phyloP scores from a whole-genome alignment of 2,329 filamentous ascomycete genomes.

The Truncatella angustata region DNA sequence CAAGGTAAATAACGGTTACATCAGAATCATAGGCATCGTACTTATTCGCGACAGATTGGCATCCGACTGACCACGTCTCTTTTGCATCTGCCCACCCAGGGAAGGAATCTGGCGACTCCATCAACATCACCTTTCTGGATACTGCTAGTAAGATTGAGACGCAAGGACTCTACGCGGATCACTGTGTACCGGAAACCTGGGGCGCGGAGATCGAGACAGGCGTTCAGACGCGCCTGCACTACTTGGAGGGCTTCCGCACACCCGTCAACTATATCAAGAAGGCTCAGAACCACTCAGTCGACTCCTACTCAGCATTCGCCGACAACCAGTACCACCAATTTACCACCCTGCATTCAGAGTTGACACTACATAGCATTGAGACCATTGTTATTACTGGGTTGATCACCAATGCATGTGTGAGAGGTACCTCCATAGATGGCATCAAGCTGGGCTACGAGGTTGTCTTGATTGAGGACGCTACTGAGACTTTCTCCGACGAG shows the following conservation, averaged over 20 bases:
- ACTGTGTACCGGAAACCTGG: constrained; percentile 19
- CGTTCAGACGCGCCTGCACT: constrained; percentile 15
- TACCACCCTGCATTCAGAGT: constrained; percentile 18
- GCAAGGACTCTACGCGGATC: constrained; percentile 17
- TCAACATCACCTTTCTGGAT: constrained; percentile 19
- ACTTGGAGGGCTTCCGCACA: constrained; percentile 15
- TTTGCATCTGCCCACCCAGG: constrained; percentile 17
- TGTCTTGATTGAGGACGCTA: constrained; percentile 18
- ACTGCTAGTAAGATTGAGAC: constrained; percentile 18
- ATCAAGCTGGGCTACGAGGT: constrained; percentile 19
- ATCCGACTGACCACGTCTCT: constrained; percentile 17
- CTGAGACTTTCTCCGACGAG: constrained; percentile 14
- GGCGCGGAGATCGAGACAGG: constrained; percentile 18
- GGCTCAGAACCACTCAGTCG: constrained; percentile 18
- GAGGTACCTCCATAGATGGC: constrained; percentile 18
- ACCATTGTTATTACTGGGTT: constrained; percentile 17
- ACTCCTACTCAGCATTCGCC: constrained; percentile 20
- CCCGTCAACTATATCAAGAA: constrained; percentile 22
- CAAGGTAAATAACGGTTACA: constrained; percentile 11
- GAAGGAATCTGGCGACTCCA: constrained; percentile 11
- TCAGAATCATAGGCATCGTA: neutral
- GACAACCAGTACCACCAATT: constrained; percentile 21
- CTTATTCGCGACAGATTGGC: constrained; percentile 13
- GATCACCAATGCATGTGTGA: constrained; percentile 18
- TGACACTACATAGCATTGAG: constrained; percentile 17